Percentiles rank a stretch among this genome's conserved stretches.
Conservation (phyloP, 2,329 filamentous ascomycete genomes). For the Claviceps cyperi region DNA sequence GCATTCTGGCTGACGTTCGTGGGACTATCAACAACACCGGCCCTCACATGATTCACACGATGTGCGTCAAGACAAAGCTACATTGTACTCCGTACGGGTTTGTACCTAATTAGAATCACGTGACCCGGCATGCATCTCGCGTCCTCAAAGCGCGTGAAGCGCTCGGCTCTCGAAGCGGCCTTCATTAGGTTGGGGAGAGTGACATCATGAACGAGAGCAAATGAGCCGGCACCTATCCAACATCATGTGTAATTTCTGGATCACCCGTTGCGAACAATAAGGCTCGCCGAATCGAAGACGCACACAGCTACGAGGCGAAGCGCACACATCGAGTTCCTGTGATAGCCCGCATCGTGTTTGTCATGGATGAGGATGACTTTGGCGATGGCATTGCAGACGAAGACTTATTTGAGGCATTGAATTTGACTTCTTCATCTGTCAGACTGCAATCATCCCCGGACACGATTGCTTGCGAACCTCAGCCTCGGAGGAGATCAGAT, state of each 20-base stretch:
- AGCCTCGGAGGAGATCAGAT: not conserved
- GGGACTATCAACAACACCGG: too few species aligned
- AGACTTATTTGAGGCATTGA: constrained; percentile 46
- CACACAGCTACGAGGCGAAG: not conserved
- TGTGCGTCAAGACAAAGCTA: too few species aligned
- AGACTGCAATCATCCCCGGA: constrained; percentile 3
- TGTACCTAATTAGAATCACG: constrained; percentile 9
- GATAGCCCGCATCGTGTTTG: constrained; percentile 2
- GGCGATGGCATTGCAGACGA: constrained; percentile 52
- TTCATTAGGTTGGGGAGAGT: not conserved
- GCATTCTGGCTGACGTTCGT: too few species aligned
- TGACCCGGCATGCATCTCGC: constrained; percentile 18
- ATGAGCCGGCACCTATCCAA: not conserved
- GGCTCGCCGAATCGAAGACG: not conserved
- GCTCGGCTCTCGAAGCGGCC: constrained; percentile 1
- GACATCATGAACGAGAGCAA: not conserved
- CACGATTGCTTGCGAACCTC: not conserved
- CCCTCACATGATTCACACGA: too few species aligned
- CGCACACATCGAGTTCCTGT: not conserved
- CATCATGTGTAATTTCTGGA: not conserved
- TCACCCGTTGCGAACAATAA: not conserved
- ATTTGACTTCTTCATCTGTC: constrained; percentile 28
- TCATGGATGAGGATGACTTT: constrained; percentile 46
- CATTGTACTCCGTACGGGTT: not conserved
- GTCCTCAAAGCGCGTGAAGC: constrained; percentile 9